Percentiles rank a stretch among this genome's conserved stretches.
Conservation (phyloP, 2,329 filamentous ascomycete genomes). For the Clarireedia sp. region DNA sequence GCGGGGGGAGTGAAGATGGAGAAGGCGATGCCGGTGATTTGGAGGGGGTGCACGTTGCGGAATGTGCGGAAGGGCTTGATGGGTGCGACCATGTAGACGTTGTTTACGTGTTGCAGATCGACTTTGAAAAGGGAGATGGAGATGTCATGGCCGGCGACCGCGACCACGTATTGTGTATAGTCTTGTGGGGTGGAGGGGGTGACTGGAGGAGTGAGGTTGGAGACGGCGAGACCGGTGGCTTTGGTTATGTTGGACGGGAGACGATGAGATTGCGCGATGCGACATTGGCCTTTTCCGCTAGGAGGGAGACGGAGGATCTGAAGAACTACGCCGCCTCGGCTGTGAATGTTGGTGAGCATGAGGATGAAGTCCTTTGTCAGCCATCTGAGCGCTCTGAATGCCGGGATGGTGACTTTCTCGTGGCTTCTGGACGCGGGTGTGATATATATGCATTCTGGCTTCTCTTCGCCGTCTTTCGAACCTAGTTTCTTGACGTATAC, state of each 20-base stretch:
- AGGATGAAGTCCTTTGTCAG: constrained; percentile 50
- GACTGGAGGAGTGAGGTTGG: constrained; percentile 52
- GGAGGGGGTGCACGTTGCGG: constrained; percentile 45
- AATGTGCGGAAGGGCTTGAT: constrained; percentile 46
- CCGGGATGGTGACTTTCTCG: constrained; percentile 36
- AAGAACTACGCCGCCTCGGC: constrained; percentile 48
- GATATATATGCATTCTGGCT: constrained; percentile 48
- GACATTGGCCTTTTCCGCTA: constrained; percentile 32
- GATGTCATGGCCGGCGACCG: constrained; percentile 71
- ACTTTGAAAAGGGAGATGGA: constrained; percentile 73
- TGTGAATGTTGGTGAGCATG: constrained; percentile 50
- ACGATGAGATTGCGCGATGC: constrained; percentile 44
- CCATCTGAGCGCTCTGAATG: constrained; percentile 52
- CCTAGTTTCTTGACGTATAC: constrained; percentile 48
- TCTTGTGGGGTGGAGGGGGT: constrained; percentile 43
- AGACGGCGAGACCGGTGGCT: constrained; percentile 70
- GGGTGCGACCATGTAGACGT: constrained; percentile 43
- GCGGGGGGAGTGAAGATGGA: constrained; percentile 34
- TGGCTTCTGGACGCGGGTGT: constrained; percentile 41
- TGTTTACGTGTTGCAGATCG: constrained; percentile 49
- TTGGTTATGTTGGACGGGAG: constrained; percentile 64
- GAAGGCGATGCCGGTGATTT: constrained; percentile 53
- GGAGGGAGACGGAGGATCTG: constrained; percentile 42
- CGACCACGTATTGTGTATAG: constrained; percentile 70
- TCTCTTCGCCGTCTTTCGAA: constrained; percentile 34